A percentile compares a stretch with the other conserved stretches of the same genome.
These are phyloP conservation scores for Annona squamosa DNA, from an alignment of 164 flowering plant species.

Conservation along the genomic window DNA sequence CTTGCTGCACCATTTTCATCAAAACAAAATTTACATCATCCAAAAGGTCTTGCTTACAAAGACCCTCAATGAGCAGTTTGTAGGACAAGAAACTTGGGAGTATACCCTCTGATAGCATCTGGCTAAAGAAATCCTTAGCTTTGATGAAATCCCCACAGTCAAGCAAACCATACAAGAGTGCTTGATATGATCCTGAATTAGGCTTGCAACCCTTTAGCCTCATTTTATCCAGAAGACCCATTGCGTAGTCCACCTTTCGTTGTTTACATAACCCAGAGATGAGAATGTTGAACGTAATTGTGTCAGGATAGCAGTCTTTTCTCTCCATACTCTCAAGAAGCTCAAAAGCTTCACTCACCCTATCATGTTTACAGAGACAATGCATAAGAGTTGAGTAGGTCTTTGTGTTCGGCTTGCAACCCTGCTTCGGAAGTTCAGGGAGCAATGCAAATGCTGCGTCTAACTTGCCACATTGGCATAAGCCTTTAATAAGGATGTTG, in stretches of 20 bases:
- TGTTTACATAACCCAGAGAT: slow-evolving; percentile 68
- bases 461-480: slow-evolving; percentile 51
- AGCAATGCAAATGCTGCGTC: slow-evolving; percentile 65
- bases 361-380: slow-evolving; percentile 44
- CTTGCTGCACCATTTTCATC: slow-evolving; percentile 60
- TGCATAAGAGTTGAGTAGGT: slow-evolving; percentile 78
- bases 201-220: slow-evolving; percentile 68
- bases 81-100: slow-evolving; percentile 68
- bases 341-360: slow-evolving; percentile 61
- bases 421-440: slow-evolving; percentile 70
- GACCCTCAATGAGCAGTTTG: slow-evolving; percentile 53
- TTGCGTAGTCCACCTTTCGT: slow-evolving; percentile 48
- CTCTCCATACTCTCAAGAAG: slow-evolving; percentile 61
- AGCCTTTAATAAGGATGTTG: slow-evolving; percentile 72
- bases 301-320: slow-evolving; percentile 54
- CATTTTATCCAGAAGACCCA: slow-evolving; percentile 54
- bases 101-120: slow-evolving; percentile 38
- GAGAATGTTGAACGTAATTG: slow-evolving; percentile 64
- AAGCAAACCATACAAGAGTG: slow-evolving; percentile 66
- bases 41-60: slow-evolving; percentile 38
- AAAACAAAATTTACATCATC: slow-evolving; percentile 55
- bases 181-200: slow-evolving; percentile 60
- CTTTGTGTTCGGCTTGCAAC: slow-evolving; percentile 46
- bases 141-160: slow-evolving; percentile 38
- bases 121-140: slow-evolving; percentile 46